Conservation (phyloP, 768 basidiomycete species). For the Lentinula sp. region DNA sequence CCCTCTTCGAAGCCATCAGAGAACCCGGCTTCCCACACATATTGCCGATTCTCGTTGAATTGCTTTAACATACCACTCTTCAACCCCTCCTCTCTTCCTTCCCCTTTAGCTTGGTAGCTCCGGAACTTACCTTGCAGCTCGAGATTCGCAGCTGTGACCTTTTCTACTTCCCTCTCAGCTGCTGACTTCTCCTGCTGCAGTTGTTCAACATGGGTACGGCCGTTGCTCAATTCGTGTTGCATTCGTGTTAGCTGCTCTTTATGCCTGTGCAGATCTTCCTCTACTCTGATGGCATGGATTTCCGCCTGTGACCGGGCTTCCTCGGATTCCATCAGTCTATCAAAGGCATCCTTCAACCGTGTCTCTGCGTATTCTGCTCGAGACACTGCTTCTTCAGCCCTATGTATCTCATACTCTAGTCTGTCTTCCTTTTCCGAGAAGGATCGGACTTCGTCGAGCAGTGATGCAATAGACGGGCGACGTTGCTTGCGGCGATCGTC, state of each 20-base stretch:
- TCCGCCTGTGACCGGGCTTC: slow-evolving; percentile 31
- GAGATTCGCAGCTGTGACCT: slow-evolving; percentile 36
- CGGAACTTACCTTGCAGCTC: slow-evolving; percentile 36
- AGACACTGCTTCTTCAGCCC: slow-evolving; percentile 43
- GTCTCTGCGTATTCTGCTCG: slow-evolving; percentile 49
- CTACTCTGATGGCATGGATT: slow-evolving; percentile 16
- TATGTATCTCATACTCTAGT: slow-evolving; percentile 49
- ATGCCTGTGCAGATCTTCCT: slow-evolving; percentile 38
- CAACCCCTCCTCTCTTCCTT: slow-evolving; percentile 35
- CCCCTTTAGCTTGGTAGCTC: slow-evolving; percentile 37
- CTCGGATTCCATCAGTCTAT: slow-evolving; percentile 34
- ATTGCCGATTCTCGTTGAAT: slow-evolving; percentile 35
- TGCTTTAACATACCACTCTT: slow-evolving; percentile 34
- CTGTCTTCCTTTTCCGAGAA: slow-evolving; percentile 24
- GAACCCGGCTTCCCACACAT: slow-evolving; percentile 41
- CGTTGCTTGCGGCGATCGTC: neutral
- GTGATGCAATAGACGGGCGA: neutral
- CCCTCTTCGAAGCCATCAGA: slow-evolving; percentile 42
- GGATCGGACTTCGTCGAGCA: neutral
- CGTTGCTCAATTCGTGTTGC: slow-evolving; percentile 33
- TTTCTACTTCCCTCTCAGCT: slow-evolving; percentile 36
- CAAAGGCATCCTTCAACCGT: slow-evolving; percentile 33
- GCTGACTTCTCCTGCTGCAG: slow-evolving; percentile 27
- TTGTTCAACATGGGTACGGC: slow-evolving; percentile 28
- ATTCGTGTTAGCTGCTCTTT: slow-evolving; percentile 40